Evolutionary conservation across 2,329 filamentous ascomycete species (phyloP), one percentile per base, ranked within the genome.

Genomic region (Aspergillus awamori): DNA sequence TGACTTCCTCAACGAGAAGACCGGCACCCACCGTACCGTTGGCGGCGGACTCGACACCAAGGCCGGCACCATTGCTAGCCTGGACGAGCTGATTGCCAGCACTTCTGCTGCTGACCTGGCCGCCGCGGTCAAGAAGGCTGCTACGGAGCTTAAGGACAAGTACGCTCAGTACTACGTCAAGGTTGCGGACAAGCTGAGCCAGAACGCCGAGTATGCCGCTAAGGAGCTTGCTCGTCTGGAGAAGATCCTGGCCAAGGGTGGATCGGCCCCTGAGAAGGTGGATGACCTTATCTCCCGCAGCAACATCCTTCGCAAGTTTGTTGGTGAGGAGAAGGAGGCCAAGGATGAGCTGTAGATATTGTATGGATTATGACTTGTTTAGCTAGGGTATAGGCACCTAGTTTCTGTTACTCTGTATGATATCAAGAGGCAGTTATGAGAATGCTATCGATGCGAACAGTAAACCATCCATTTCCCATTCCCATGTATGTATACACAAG

Each of bases 81-180:
- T 99, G 59, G 92, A 98, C 79, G 77, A 82, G 61, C 80, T 98
- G 58, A 88, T 97, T 43, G 78, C 86, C 69, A 90, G 91, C 81
- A 89, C 93, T 74, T 71, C 81, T 47, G 77, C 79, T 22, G 84
- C 86, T 13, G 86, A 89, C 65, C 85, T 92, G 22, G 83, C 86
- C 36, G 83, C 83, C 47, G 89, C 96, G 79, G 83, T 90, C 57
- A 89, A 89, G 82, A 89, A 89, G 81, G 86, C 87, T 63, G 88
- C 88, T 22, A 84, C 84, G 69, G 81, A 79, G 55, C 76, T 95
- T 56, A 86, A 89, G 80, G 88, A 89, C 77, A 92, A 91, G 82
- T 96, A 94, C 74, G 92, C 92, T 51, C 86, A 93, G 79, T 99
- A 99, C 86, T 98, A 99, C 78, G 83, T 95, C 76, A 92, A 91